These are phyloP conservation scores for Psilocybe mexicana DNA, from an alignment of 1,284 basidiomycete species.

Conservation along the genomic window DNA sequence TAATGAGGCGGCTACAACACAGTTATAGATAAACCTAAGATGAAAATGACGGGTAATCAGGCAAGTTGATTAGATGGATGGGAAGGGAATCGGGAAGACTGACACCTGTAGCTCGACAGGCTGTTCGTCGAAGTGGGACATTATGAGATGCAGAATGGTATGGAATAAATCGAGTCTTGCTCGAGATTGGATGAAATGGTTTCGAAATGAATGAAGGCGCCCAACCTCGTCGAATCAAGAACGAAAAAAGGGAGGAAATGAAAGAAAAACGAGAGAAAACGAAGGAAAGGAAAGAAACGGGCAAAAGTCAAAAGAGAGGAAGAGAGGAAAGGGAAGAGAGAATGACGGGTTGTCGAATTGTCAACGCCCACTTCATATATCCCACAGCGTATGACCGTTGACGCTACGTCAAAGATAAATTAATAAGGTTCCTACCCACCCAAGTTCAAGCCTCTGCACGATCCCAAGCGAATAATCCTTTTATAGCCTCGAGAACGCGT, in stretches of 20 bases:
- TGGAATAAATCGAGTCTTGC: neutral
- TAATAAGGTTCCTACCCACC: neutral
- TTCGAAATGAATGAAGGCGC: too few species aligned
- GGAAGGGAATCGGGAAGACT: neutral
- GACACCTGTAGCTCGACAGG: neutral
- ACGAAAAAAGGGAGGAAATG: neutral
- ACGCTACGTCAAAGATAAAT: neutral
- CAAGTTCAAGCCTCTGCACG: neutral
- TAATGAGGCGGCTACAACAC: neutral
- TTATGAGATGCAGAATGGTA: neutral
- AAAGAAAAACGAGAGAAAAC: neutral
- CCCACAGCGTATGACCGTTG: neutral
- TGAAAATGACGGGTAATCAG: neutral
- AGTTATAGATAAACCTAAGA: neutral
- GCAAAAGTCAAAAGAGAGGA: too few species aligned
- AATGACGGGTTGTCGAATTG: neutral
- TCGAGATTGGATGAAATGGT: neutral
- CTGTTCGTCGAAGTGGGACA: neutral
- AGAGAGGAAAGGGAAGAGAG: neutral
- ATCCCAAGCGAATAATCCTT: too few species aligned
- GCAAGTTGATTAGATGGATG: neutral
- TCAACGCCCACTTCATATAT: neutral
- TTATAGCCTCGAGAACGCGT: too few species aligned
- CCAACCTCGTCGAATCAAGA: too few species aligned
- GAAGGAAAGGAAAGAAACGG: neutral